Base-by-base conservation (phyloP, 495 filamentous ascomycete species). In the Filosporella fistucella region DNA sequence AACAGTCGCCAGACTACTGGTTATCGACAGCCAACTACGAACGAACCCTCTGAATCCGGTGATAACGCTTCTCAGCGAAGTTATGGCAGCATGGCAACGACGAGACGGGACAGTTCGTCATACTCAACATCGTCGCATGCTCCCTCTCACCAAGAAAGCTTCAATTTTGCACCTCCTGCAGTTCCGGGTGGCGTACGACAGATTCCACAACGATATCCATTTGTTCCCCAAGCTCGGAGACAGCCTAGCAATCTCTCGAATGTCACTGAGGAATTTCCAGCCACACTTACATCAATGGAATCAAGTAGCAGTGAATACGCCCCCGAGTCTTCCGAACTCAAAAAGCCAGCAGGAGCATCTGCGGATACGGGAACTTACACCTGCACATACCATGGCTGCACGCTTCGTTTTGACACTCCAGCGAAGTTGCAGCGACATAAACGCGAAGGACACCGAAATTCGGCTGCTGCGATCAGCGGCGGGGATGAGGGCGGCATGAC, bases 351-450 rank as follows among this genome's bases (percentile, higher is more conserved):
- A 2, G 72, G 82, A 25, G 80, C 86, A 1, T 73, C 70, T 11
- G 85, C 91, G 0, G 85, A 91, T 56, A 76, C 81, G 23, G 93
- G 91, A 11, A 94, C 89, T 1, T 98, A 96, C 73, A 90, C 89
- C 16, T 98, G 94, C 65, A 94, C 89, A 12, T 94, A 96, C 57
- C 89, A 91, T 63, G 88, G 88, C 38, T 98, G 93, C 62, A 82
- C 84, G 0, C 75, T 80, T 45, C 88, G 93, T 45, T 98, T 98
- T 60, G 86, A 94, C 47, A 86, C 87, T 6, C 85, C 88, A 10
- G 75, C 80, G 20, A 84, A 89, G 61, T 78, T 98, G 20, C 89
- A 96, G 63, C 91, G 90, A 66, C 93, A 98, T 72, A 96, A 95
- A 71, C 85, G 89, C 17, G 94, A 98, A 61, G 87, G 80, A 2